These are phyloP conservation scores for Logfia minima DNA, from an alignment of 129 eudicot genomes.

Conservation along the genomic window DNA sequence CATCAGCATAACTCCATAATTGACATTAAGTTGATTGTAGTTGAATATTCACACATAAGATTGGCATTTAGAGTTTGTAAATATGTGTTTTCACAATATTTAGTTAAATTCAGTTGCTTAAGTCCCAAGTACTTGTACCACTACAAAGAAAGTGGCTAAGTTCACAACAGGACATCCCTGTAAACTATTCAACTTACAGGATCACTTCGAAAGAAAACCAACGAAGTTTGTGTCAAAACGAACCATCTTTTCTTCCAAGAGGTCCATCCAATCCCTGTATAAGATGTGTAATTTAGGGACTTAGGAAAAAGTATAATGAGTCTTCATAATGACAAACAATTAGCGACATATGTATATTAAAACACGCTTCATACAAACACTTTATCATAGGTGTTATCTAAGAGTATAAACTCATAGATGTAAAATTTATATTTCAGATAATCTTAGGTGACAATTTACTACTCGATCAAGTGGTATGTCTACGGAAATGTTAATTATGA, in stretches of 20 bases:
- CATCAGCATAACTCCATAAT: no score
- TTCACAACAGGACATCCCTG: slow-evolving; percentile 11
- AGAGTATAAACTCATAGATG: neutral
- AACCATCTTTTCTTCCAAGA: slow-evolving; percentile 99
- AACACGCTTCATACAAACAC: neutral
- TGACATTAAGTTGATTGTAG: neutral
- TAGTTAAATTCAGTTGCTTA: neutral
- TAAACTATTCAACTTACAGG: slow-evolving; percentile 60
- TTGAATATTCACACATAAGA: neutral
- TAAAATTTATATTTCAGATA: neutral
- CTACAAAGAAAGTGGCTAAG: neutral
- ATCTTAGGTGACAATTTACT: neutral
- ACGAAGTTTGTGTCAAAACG: slow-evolving; percentile 81
- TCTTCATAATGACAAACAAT: slow-evolving; percentile 1
- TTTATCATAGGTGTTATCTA: slow-evolving; percentile 1
- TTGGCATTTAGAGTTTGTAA: neutral
- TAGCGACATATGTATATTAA: neutral
- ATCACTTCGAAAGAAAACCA: slow-evolving; percentile 90
- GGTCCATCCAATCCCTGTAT: slow-evolving; percentile 94
- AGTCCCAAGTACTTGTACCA: neutral
- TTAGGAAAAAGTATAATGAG: neutral
- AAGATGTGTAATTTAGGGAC: slow-evolving; percentile 22
- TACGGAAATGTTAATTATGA: neutral
- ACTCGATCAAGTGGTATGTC: neutral
- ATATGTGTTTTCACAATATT: neutral